These are phyloP conservation scores for Aspergillus pseudoviridinutans DNA, from an alignment of 2,329 filamentous ascomycete species.

Conservation along the genomic window DNA sequence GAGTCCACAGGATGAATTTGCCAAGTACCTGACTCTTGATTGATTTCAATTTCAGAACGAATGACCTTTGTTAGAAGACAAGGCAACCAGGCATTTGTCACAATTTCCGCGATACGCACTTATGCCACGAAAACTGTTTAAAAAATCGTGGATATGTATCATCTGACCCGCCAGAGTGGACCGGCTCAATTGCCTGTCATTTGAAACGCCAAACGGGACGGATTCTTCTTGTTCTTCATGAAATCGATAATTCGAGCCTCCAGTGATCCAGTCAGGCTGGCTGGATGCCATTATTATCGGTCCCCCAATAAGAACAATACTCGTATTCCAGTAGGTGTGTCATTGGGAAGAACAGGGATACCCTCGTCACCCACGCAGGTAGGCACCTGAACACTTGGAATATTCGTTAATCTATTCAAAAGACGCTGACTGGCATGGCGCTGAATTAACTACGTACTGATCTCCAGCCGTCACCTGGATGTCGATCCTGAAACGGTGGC, in stretches of 20 bases:
- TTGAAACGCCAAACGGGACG: background rate
- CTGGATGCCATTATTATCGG: background rate
- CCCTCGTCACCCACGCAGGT: conserved; percentile 19
- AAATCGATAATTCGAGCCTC: background rate
- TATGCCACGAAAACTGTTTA: background rate
- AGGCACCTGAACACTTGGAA: conserved; percentile 16
- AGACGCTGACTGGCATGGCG: background rate
- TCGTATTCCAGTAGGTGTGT: background rate
- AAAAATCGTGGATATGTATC: background rate
- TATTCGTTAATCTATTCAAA: background rate
- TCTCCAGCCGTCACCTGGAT: conserved; percentile 10
- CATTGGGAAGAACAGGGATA: conserved; percentile 10
- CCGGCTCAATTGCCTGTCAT: background rate
- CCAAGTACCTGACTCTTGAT: background rate
- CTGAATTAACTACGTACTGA: background rate
- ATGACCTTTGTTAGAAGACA: background rate
- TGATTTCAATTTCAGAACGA: too few relatives aligned
- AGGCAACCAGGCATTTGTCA: background rate
- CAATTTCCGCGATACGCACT: background rate
- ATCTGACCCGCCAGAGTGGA: conserved; percentile 3
- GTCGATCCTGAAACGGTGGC: conserved; percentile 8
- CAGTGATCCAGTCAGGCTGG: background rate
- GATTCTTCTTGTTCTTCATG: background rate
- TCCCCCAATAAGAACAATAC: background rate
- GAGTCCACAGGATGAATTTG: too few relatives aligned